These are phyloP conservation scores for Gynochthodes officinalis DNA, from an alignment of 257 asterid species.

Conservation along the genomic window DNA sequence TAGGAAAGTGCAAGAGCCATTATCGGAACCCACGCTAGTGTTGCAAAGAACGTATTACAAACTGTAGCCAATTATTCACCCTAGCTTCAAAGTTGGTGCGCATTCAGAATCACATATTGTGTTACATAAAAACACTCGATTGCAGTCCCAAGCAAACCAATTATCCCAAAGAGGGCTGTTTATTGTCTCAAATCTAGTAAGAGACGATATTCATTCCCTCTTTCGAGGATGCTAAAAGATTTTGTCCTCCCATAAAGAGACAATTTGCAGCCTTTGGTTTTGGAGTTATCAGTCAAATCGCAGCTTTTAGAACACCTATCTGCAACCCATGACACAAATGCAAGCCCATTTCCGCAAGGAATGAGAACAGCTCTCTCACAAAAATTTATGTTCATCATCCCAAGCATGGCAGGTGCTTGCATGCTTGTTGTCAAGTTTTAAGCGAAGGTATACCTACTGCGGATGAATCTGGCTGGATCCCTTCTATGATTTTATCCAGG, in stretches of 20 bases:
- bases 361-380: neutral
- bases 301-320: neutral
- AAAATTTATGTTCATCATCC: neutral
- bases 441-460: neutral
- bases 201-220: too few relatives aligned
- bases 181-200: neutral
- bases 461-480: neutral
- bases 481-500: constrained; percentile 63
- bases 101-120: neutral
- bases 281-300: neutral
- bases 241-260: neutral
- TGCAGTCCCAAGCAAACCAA: too few relatives aligned
- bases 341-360: neutral
- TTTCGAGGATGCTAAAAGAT: too few relatives aligned
- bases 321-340: neutral
- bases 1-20: too few relatives aligned
- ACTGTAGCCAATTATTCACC: too few relatives aligned
- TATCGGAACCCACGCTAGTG: neutral
- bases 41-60: neutral
- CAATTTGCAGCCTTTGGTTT: neutral
- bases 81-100: neutral
- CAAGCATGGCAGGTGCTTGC: neutral
- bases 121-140: neutral
- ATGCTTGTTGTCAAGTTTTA: neutral
- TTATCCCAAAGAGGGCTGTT: neutral